These are phyloP conservation scores for Pichia sorboxylosa DNA, from an alignment of 1,139 yeast genomes.

Conservation along the genomic window DNA sequence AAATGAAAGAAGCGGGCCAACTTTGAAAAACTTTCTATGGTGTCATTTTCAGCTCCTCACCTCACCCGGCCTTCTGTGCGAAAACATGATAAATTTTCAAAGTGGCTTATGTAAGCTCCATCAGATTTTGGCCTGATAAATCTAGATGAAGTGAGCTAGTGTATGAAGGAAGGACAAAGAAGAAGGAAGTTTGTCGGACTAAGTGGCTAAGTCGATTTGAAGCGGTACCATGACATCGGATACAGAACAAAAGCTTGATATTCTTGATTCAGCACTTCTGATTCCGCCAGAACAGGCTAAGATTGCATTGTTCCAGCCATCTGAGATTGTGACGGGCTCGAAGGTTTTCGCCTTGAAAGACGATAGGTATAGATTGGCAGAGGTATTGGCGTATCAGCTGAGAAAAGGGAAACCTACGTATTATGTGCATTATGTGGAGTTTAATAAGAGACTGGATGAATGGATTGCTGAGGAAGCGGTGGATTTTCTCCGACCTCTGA, in stretches of 20 bases:
- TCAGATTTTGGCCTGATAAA: too few relatives aligned
- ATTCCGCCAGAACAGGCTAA: conserved; percentile 21
- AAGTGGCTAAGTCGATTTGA: too few relatives aligned
- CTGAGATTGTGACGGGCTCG: conserved; percentile 58
- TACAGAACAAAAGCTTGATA: conserved; percentile 19
- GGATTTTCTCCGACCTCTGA: conserved; percentile 55
- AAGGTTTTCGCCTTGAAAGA: conserved; percentile 76
- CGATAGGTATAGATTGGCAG: conserved; percentile 71
- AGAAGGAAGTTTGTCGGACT: too few relatives aligned
- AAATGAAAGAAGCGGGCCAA: too few relatives aligned
- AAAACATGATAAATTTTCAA: too few relatives aligned
- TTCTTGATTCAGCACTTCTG: conserved; percentile 19
- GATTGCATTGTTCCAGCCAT: conserved; percentile 23
- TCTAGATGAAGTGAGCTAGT: too few relatives aligned
- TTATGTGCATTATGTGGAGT: conserved; percentile 90
- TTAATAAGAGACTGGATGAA: conserved; percentile 88
- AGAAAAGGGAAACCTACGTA: conserved; percentile 70
- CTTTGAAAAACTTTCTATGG: too few relatives aligned
- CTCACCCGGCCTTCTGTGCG: too few relatives aligned
- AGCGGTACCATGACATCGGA: conserved; percentile 24
- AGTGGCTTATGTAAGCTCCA: too few relatives aligned
- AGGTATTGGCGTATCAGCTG: conserved; percentile 64
- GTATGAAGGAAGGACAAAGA: too few relatives aligned
- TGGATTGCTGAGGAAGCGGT: conserved; percentile 73
- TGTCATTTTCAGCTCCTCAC: too few relatives aligned